These are phyloP conservation scores for Ustilago loliicola DNA, from an alignment of 1,284 basidiomycete species.

Conservation along the genomic window DNA sequence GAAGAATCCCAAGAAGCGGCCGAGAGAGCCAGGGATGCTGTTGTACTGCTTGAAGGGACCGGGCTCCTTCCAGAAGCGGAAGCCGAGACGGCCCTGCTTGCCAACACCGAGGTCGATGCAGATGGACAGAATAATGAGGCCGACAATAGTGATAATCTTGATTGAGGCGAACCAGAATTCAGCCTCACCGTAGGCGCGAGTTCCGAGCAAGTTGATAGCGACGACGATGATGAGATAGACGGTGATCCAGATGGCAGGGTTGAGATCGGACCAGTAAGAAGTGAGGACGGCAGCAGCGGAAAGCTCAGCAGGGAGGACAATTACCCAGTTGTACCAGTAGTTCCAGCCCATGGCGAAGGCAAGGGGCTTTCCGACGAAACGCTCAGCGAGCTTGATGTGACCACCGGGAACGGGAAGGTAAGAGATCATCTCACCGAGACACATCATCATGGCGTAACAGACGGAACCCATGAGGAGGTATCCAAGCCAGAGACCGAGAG, in stretches of 20 bases:
- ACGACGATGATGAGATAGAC: slow-evolving; percentile 81
- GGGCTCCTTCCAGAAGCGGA: slow-evolving; percentile 69
- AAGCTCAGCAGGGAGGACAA: slow-evolving; percentile 81
- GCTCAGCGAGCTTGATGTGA: slow-evolving; percentile 83
- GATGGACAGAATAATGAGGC: slow-evolving; percentile 65
- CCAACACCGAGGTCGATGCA: slow-evolving; percentile 64
- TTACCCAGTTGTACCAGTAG: slow-evolving; percentile 74
- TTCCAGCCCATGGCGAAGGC: slow-evolving; percentile 76
- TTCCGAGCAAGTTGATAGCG: slow-evolving; percentile 81
- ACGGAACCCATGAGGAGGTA: slow-evolving; percentile 68
- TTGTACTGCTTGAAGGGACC: slow-evolving; percentile 70
- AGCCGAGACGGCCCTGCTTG: slow-evolving; percentile 55
- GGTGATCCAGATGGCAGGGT: slow-evolving; percentile 81
- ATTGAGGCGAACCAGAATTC: slow-evolving; percentile 73
- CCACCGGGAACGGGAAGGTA: slow-evolving; percentile 78
- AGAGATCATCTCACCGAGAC: slow-evolving; percentile 72
- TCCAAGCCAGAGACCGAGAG: slow-evolving; percentile 70
- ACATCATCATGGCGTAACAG: slow-evolving; percentile 69
- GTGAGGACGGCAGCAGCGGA: slow-evolving; percentile 83
- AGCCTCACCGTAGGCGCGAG: slow-evolving; percentile 66
- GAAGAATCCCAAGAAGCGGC: slow-evolving; percentile 71
- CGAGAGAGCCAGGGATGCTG: slow-evolving; percentile 73
- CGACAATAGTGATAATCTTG: slow-evolving; percentile 67
- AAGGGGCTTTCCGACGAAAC: slow-evolving; percentile 83
- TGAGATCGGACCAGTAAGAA: slow-evolving; percentile 78